Conservation (phyloP, 768 basidiomycete species). For the Pholiota conissans region DNA sequence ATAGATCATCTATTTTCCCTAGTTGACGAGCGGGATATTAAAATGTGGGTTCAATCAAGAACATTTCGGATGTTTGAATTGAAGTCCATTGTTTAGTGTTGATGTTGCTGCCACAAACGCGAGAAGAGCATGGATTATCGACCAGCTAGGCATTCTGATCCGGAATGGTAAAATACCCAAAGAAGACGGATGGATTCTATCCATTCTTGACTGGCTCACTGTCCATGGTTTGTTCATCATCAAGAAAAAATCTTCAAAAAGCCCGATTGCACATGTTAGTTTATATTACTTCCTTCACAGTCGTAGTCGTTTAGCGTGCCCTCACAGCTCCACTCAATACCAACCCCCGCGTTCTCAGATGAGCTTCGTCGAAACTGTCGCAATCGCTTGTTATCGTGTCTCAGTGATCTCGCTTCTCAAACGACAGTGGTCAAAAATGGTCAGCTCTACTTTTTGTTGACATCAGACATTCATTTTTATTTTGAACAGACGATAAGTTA, state of each 20-base stretch:
- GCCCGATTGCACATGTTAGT: slow-evolving; percentile 57
- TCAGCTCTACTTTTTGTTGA: slow-evolving; percentile 22
- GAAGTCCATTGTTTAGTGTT: too few relatives aligned
- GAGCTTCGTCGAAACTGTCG: slow-evolving; percentile 66
- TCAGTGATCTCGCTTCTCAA: slow-evolving; percentile 73
- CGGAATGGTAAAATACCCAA: slow-evolving; percentile 81
- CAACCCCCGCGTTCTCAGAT: slow-evolving; percentile 74
- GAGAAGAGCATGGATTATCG: slow-evolving; percentile 79
- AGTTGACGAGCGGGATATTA: slow-evolving; percentile 48
- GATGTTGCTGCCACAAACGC: slow-evolving; percentile 49
- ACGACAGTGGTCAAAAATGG: slow-evolving; percentile 52
- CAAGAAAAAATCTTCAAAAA: slow-evolving; percentile 73
- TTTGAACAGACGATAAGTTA: slow-evolving; percentile 42
- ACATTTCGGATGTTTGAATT: neutral
- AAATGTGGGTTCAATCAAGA: slow-evolving; percentile 34
- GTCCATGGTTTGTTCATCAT: slow-evolving; percentile 81
- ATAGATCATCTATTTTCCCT: slow-evolving; percentile 69
- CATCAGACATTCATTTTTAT: neutral
- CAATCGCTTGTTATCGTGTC: slow-evolving; percentile 64
- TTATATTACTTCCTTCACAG: too few relatives aligned
- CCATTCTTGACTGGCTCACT: slow-evolving; percentile 77
- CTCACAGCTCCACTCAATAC: slow-evolving; percentile 62
- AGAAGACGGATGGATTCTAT: slow-evolving; percentile 73
- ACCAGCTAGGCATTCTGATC: slow-evolving; percentile 79
- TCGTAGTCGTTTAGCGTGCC: too few relatives aligned